phyloP scores from a whole-genome alignment of 257 asterid species.

The Ophiorrhiza pumila region DNA sequence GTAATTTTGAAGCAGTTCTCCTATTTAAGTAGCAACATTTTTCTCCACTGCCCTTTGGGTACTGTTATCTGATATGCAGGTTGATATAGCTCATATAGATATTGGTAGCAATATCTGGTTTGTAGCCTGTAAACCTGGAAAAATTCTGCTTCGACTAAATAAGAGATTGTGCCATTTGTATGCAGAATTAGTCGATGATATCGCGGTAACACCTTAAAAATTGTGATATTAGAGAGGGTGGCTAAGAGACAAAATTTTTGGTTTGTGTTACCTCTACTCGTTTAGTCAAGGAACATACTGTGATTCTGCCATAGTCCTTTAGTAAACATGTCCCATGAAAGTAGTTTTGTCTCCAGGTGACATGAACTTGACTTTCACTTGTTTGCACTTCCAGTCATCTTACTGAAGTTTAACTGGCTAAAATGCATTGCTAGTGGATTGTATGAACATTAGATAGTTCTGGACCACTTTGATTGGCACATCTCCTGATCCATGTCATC shows the following conservation, averaged over 20 bases:
- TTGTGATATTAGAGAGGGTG: too few species aligned
- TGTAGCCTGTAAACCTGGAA: not conserved
- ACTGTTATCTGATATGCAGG: not conserved
- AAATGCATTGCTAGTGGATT: not conserved
- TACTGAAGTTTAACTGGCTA: not conserved
- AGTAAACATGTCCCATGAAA: too few species aligned
- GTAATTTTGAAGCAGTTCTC: not conserved
- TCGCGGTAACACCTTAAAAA: too few species aligned
- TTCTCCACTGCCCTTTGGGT: not conserved
- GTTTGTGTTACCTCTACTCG: not conserved
- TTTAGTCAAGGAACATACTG: not conserved
- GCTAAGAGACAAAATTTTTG: not conserved
- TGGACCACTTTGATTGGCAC: too few species aligned
- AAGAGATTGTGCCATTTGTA: not conserved
- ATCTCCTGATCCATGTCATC: too few species aligned
- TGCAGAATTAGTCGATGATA: not conserved
- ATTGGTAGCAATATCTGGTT: not conserved
- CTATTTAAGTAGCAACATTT: not conserved
- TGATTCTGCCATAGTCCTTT: too few species aligned
- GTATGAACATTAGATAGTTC: too few species aligned
- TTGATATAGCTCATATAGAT: not conserved
- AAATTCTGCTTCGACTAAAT: not conserved
- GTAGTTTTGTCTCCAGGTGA: too few species aligned
- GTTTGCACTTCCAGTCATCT: not conserved
- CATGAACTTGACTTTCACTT: not conserved